Conservation (phyloP, 148 eudicot genomes). For the Spergularia bocconei region DNA sequence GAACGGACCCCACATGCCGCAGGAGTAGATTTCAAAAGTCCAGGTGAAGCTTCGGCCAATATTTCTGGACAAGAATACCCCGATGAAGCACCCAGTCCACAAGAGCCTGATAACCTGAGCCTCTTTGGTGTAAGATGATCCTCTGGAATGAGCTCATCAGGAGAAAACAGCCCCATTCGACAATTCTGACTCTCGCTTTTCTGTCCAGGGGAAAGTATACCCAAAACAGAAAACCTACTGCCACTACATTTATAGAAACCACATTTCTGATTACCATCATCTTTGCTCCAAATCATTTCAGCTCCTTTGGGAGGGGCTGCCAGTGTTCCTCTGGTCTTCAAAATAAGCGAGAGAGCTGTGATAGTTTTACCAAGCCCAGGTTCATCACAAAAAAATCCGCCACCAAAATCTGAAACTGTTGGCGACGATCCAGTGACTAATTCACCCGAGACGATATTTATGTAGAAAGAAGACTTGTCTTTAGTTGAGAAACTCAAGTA, state of each 20-base stretch:
- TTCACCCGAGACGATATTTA: constrained; percentile 76
- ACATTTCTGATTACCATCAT: constrained; percentile 65
- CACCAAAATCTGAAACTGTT: constrained; percentile 64
- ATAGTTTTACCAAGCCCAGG: constrained; percentile 98
- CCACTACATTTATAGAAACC: constrained; percentile 78
- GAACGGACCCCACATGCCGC: constrained; percentile 26
- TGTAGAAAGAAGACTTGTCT: constrained; percentile 63
- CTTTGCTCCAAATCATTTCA: constrained; percentile 59
- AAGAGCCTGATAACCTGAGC: constrained; percentile 21
- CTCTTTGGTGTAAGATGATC: constrained; percentile 31
- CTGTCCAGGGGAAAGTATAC: constrained; percentile 31
- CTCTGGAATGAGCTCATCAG: constrained; percentile 44
- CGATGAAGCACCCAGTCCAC: constrained; percentile 25
- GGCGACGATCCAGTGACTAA: constrained; percentile 52
- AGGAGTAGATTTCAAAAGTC: constrained; percentile 28
- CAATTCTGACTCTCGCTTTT: constrained; percentile 38
- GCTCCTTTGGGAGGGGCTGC: constrained; percentile 73
- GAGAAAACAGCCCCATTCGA: constrained; percentile 54
- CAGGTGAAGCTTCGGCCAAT: constrained; percentile 25
- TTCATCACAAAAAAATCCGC: constrained; percentile 98
- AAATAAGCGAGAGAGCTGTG: constrained; percentile 84
- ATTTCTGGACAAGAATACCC: constrained; percentile 31
- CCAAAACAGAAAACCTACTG: constrained; percentile 34
- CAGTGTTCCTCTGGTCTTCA: constrained; percentile 87
- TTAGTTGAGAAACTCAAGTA: constrained; percentile 55